A percentile compares a stretch with the other conserved stretches of the same genome.
phyloP scores from a whole-genome alignment of 2,329 filamentous ascomycete genomes.

The Epichloe gansuensis region DNA sequence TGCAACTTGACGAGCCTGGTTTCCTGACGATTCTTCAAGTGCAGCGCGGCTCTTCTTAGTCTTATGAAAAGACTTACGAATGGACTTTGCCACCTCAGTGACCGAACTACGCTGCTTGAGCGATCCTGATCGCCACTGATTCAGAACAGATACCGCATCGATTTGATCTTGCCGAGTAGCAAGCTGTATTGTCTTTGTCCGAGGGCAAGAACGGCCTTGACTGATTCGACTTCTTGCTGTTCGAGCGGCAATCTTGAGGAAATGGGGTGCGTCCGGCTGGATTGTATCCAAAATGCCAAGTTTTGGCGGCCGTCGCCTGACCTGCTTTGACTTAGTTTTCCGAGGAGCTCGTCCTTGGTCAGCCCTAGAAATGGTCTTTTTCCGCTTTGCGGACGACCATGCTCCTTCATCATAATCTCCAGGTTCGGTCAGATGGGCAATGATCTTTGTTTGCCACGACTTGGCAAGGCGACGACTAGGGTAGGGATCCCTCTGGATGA shows the following conservation, averaged over 20 bases:
- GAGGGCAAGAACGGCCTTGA: slow-evolving; percentile 43
- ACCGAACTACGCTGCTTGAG: slow-evolving; percentile 32
- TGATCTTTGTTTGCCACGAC: slow-evolving; percentile 21
- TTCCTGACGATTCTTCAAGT: slow-evolving; percentile 14
- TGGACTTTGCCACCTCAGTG: slow-evolving; percentile 12
- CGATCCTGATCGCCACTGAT: slow-evolving; percentile 42
- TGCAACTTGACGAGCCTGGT: slow-evolving; percentile 2
- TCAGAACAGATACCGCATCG: slow-evolving; percentile 41
- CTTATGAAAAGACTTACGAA: slow-evolving; percentile 5
- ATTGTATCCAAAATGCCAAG: slow-evolving; percentile 52
- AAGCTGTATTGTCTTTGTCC: slow-evolving; percentile 45
- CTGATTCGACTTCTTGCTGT: slow-evolving; percentile 34
- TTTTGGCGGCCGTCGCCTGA: slow-evolving; percentile 24
- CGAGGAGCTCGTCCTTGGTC: not conserved
- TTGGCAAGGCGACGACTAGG: slow-evolving; percentile 12
- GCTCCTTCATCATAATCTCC: not conserved
- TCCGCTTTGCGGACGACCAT: not conserved
- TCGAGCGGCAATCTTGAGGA: slow-evolving; percentile 50
- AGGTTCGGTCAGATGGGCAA: slow-evolving; percentile 14
- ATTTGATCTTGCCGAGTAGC: slow-evolving; percentile 48
- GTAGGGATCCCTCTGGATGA: slow-evolving; percentile 5
- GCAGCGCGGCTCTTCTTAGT: slow-evolving; percentile 5
- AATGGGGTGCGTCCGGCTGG: slow-evolving; percentile 39
- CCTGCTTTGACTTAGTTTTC: not conserved
- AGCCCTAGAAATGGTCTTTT: not conserved